Conservation (phyloP, 1,139 yeast species). For the Geotrichum klebahnii region DNA sequence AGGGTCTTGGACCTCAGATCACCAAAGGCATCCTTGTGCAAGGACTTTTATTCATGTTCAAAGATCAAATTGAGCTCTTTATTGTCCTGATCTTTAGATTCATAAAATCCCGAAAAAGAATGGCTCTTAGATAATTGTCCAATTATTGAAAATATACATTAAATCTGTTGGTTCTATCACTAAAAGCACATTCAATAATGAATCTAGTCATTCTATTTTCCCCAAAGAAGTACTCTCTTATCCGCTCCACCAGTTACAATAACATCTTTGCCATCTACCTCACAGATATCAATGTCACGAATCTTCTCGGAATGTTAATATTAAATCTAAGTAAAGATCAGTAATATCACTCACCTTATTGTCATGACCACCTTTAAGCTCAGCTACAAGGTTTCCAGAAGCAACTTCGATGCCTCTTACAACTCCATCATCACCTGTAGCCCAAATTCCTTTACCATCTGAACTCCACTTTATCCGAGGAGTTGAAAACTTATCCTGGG, state of each 20-base stretch:
- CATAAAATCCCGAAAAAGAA: conserved; percentile 23
- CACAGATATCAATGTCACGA: conserved; percentile 10
- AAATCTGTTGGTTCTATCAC: neutral
- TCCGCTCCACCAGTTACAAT: conserved; percentile 16
- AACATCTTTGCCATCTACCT: conserved; percentile 4
- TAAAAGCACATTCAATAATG: neutral
- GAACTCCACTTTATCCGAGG: conserved; percentile 19
- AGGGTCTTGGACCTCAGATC: conserved; percentile 78
- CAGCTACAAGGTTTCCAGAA: conserved; percentile 27
- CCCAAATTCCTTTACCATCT: conserved; percentile 51
- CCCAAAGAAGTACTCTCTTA: conserved; percentile 16
- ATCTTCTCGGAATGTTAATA: neutral
- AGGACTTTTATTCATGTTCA: conserved; percentile 78
- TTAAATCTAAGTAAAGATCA: too few relatives aligned
- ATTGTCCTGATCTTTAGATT: conserved; percentile 37
- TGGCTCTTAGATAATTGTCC: conserved; percentile 18
- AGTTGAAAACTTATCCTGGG: conserved; percentile 16
- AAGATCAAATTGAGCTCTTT: conserved; percentile 52
- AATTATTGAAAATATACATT: neutral
- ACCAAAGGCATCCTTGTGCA: conserved; percentile 81
- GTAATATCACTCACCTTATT: conserved; percentile 10
- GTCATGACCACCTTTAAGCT: conserved; percentile 18
- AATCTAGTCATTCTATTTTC: neutral
- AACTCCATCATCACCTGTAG: conserved; percentile 65
- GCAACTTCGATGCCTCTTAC: conserved; percentile 44